phyloP scores from a whole-genome alignment of 148 eudicot genomes.

The Silene conica region DNA sequence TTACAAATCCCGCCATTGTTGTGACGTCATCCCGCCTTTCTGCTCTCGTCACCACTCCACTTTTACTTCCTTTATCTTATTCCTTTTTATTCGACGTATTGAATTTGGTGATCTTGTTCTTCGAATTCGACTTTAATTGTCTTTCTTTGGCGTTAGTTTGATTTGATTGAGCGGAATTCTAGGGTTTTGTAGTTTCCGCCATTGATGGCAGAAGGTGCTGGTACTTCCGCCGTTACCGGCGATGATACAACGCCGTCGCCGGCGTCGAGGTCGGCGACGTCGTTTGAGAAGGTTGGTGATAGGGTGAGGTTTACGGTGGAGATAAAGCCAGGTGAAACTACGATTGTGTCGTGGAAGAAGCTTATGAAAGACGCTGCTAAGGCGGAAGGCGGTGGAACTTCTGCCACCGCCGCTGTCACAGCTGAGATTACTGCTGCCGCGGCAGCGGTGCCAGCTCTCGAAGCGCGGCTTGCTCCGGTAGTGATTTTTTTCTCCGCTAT shows the following conservation, averaged over 20 bases:
- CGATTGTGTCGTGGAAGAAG: constrained; percentile 97
- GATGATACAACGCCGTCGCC: constrained; percentile 18
- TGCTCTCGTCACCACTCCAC: not conserved
- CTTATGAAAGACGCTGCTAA: constrained; percentile 63
- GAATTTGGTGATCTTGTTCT: not conserved
- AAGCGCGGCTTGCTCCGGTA: constrained; percentile 52
- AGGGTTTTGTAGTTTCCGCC: constrained; percentile 22
- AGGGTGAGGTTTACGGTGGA: constrained; percentile 79
- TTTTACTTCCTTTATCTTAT: not conserved
- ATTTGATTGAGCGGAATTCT: not conserved
- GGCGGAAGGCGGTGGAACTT: constrained; percentile 23
- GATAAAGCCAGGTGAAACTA: constrained; percentile 78
- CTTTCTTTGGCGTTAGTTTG: not conserved
- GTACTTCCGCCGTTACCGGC: constrained; percentile 17
- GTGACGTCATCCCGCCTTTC: constrained; percentile 6
- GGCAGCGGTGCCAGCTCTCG: constrained; percentile 31
- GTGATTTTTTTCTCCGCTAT: not conserved
- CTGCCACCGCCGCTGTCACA: constrained; percentile 14
- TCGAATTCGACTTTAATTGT: not conserved
- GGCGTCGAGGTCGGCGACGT: constrained; percentile 32
- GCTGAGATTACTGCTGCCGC: constrained; percentile 4
- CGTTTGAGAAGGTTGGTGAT: constrained; percentile 48
- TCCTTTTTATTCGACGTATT: not conserved
- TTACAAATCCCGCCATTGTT: constrained; percentile 36
- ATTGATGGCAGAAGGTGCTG: constrained; percentile 32